Evolutionary conservation across 140 eudicot species (phyloP).

Genomic region (Stevia rebaudiana): DNA sequence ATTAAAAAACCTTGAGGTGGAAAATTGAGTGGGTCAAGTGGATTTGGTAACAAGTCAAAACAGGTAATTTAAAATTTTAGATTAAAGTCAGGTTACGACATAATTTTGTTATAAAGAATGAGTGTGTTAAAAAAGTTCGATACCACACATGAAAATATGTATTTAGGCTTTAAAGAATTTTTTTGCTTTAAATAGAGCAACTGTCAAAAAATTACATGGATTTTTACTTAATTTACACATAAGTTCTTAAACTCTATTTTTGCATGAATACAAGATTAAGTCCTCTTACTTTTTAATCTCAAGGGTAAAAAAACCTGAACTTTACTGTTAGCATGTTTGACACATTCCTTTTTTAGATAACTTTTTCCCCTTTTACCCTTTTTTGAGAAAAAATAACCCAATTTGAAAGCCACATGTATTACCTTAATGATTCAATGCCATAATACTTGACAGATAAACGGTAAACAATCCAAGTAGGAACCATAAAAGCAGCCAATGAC

Average conservation of each 20-base stretch:
- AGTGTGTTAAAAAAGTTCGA: neutral
- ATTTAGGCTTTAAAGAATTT: neutral
- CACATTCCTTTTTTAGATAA: neutral
- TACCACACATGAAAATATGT: neutral
- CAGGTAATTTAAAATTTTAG: neutral
- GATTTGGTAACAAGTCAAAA: neutral
- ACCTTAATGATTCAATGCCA: conserved; percentile 70
- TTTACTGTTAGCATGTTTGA: neutral
- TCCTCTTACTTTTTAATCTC: neutral
- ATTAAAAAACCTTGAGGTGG: neutral
- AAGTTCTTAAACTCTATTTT: neutral
- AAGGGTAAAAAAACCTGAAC: neutral
- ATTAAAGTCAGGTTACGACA: neutral
- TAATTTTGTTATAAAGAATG: neutral
- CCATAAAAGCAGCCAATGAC: conserved; percentile 58
- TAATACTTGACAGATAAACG: conserved; percentile 47
- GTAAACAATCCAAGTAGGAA: conserved; percentile 67
- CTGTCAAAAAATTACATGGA: neutral
- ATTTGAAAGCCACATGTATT: neutral
- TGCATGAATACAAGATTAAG: neutral
- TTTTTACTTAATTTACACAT: neutral
- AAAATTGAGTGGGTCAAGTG: neutral
- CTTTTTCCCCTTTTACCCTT: neutral
- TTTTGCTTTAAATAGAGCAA: neutral
- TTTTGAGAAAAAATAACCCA: neutral